Evolutionary conservation across 1,284 basidiomycete genomes (phyloP), one percentile per base, ranked within the genome.

Genomic region (Austroboletus novae-zelandiae): DNA sequence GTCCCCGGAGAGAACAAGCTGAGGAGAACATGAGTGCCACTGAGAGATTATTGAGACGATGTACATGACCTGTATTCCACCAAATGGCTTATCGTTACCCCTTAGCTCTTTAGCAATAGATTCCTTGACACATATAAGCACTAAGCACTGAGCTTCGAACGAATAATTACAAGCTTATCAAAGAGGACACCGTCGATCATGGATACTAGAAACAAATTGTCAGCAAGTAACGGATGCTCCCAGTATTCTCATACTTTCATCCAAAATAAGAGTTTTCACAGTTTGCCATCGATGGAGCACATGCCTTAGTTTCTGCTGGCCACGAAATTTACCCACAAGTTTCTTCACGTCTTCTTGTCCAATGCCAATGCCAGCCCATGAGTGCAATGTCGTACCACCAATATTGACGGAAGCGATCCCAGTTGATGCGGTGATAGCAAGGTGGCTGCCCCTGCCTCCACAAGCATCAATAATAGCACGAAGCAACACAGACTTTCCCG

Each of bases 181-280:
- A 98, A 92, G 1, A 98, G 76, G 25, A 86, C 83, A 0, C 91
- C 95, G 50, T 98, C 97, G 1, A 99, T 83, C 96, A 99, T 99
- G 0, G 96, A 99, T 4, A 97, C 94, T 98, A 57, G 10, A 47
- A 10, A 30, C 35, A 45, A 43, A 25, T 35, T 29, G 20, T 54
- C 11, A 56, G 46, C 40, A 44, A 45, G 43, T 15, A 35, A 31
- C 15, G 32, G 2, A n/a, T 45, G 20, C 10, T 20, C 23, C 40
- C 40, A 43, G 50, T 23, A 36, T 18, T 35, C 27, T 27, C 69
- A 56, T 56, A 94, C 94, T 83, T 80, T 99, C 96, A 66, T 99
- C 96, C 47, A 99, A 87, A 60, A 99, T 87, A 31, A 99, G 79
- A 1, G 94, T 89, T 62, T 86, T 82, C 0, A 87, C 87, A 39